These are phyloP conservation scores for Ilyonectria mors-panacis DNA, from an alignment of 2,329 filamentous ascomycete species.

Conservation along the genomic window DNA sequence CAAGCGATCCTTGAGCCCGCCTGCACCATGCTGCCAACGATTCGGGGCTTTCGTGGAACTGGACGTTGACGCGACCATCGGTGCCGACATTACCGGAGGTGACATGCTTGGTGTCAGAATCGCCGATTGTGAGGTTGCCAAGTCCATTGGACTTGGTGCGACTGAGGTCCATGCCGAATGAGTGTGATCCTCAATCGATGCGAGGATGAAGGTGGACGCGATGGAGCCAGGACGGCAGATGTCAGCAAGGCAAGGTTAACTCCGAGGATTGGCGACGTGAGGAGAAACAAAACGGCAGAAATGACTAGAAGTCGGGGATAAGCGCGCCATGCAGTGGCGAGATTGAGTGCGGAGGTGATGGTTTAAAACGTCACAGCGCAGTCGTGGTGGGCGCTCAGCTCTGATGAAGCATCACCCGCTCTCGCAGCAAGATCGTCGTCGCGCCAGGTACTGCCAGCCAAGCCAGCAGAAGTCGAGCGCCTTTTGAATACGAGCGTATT, in stretches of 20 bases:
- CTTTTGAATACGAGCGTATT: neutral
- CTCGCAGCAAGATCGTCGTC: neutral
- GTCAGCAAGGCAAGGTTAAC: neutral
- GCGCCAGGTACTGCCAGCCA: neutral
- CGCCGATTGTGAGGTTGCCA: conserved; percentile 47
- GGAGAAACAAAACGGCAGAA: neutral
- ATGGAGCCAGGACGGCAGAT: neutral
- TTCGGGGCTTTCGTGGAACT: conserved; percentile 49
- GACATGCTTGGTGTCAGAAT: conserved; percentile 35
- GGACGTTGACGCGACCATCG: conserved; percentile 51
- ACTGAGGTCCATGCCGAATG: conserved; percentile 46
- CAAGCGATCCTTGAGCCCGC: conserved; percentile 37
- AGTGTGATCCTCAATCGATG: neutral
- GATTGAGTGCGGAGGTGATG: neutral
- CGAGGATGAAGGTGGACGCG: neutral
- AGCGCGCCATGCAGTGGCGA: conserved; percentile 2
- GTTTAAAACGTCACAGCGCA: neutral
- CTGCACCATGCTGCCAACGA: conserved; percentile 47
- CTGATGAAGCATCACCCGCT: neutral
- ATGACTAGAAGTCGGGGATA: neutral
- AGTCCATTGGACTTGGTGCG: conserved; percentile 47
- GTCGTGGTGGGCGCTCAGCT: neutral
- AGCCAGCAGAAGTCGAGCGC: neutral
- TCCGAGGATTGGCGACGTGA: neutral
- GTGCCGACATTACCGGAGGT: conserved; percentile 47